phyloP scores from a whole-genome alignment of 2,329 filamentous ascomycete genomes.

The Clonostachys chloroleuca region DNA sequence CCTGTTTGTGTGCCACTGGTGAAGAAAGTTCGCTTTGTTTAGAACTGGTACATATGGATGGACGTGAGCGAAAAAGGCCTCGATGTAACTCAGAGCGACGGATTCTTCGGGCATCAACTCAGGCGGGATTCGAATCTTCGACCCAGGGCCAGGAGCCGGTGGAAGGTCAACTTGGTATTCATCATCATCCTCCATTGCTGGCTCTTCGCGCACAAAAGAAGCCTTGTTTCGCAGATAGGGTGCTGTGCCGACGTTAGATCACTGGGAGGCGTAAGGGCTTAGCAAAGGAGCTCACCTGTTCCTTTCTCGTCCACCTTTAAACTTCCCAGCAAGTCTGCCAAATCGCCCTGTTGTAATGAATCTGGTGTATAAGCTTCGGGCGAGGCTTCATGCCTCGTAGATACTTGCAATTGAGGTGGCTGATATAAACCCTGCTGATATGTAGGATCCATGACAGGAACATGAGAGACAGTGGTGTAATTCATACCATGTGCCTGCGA shows the following conservation, averaged over 20 bases:
- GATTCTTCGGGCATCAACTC: conserved; percentile 91
- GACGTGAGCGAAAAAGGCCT: conserved; percentile 85
- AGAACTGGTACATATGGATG: conserved; percentile 92
- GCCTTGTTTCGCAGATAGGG: conserved; percentile 74
- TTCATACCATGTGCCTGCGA: conserved; percentile 40
- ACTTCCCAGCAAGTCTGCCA: conserved; percentile 78
- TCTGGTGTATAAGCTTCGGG: conserved; percentile 53
- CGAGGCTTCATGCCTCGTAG: conserved; percentile 25
- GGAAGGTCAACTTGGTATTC: conserved; percentile 71
- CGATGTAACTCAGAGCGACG: conserved; percentile 77
- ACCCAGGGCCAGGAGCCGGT: conserved; percentile 62
- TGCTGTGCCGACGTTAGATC: conserved; percentile 42
- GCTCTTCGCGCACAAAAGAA: conserved; percentile 46
- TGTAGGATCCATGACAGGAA: conserved; percentile 44
- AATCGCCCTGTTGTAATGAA: conserved; percentile 63
- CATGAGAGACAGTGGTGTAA: conserved; percentile 46
- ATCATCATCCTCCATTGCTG: conserved; percentile 65
- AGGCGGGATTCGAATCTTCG: conserved; percentile 81
- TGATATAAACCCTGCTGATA: conserved; percentile 32
- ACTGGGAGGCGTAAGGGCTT: neutral
- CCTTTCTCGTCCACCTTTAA: conserved; percentile 84
- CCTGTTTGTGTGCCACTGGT: conserved; percentile 82
- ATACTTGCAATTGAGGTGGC: conserved; percentile 37
- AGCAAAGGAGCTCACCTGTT: conserved; percentile 56
- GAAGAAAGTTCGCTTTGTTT: conserved; percentile 76